These are phyloP conservation scores for Thraustotheca clavata DNA, from an alignment of 352 stramenopile species.

Conservation along the genomic window DNA sequence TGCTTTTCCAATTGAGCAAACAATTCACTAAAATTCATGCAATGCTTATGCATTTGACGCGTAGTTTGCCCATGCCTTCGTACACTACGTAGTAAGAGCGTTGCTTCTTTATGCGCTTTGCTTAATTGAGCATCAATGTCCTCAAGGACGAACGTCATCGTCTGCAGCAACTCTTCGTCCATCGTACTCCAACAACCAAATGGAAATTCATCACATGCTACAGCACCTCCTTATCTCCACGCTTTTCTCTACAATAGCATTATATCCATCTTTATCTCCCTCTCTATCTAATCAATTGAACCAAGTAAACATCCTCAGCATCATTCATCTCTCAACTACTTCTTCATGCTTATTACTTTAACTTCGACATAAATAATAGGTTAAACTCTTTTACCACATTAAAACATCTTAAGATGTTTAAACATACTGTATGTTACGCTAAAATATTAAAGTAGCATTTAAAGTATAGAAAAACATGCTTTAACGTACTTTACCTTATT, in stretches of 20 bases:
- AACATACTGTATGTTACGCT: neutral
- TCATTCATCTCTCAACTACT: neutral
- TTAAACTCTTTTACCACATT: neutral
- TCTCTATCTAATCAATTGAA: no score
- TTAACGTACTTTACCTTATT: no score
- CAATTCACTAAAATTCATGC: conserved; percentile 8
- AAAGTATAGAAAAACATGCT: conserved; percentile 11
- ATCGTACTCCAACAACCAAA: no score
- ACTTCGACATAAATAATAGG: neutral
- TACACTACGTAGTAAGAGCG: conserved; percentile 13
- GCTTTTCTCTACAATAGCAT: no score
- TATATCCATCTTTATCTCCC: no score
- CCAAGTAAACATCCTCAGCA: no score
- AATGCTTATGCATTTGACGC: conserved; percentile 19
- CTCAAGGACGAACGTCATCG: conserved; percentile 21
- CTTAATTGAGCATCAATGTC: conserved; percentile 19
- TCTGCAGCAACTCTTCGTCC: conserved; percentile 20
- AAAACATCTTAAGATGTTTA: neutral
- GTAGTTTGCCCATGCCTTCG: conserved; percentile 15
- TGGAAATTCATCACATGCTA: no score
- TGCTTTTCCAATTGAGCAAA: conserved; percentile 14
- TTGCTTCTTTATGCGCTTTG: conserved; percentile 19
- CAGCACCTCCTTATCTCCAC: no score
- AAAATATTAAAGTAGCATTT: neutral
- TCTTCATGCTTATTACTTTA: neutral